Evolutionary conservation across 345 rosid genomes (phyloP).

Genomic region (Lepidium didymum): DNA sequence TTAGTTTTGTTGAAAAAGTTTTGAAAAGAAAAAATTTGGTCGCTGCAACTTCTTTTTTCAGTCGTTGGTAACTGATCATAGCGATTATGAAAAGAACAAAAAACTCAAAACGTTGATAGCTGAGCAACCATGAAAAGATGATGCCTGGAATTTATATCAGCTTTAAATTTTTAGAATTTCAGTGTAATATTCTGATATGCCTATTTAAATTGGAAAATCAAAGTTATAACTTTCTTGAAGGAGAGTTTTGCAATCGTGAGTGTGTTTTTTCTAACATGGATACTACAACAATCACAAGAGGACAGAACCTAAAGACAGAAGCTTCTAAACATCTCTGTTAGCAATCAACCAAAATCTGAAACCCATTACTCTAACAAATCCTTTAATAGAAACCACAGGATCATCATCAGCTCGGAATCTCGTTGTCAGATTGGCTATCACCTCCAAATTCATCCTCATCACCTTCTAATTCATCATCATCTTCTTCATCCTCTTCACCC

Average conservation of each 20-base stretch:
- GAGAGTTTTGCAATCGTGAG: slow-evolving; percentile 11
- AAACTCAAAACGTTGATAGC: too few relatives aligned
- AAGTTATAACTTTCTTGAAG: slow-evolving; percentile 6
- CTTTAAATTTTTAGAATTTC: too few relatives aligned
- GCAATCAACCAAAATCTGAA: slow-evolving; percentile 25
- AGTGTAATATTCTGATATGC: too few relatives aligned
- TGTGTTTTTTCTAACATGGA: slow-evolving; percentile 15
- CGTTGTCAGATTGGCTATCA: slow-evolving; percentile 31
- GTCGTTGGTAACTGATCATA: too few relatives aligned
- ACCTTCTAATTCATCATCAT: slow-evolving; percentile 20
- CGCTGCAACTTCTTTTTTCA: too few relatives aligned
- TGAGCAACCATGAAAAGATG: too few relatives aligned
- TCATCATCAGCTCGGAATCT: slow-evolving; percentile 27
- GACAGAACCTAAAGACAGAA: slow-evolving; percentile 9
- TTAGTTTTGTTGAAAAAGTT: too few relatives aligned
- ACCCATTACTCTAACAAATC: slow-evolving; percentile 17
- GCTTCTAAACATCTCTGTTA: slow-evolving; percentile 21
- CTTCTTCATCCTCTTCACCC: slow-evolving; percentile 16
- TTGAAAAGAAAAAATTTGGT: too few relatives aligned
- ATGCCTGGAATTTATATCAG: too few relatives aligned
- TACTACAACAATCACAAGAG: slow-evolving; percentile 29
- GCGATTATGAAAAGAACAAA: too few relatives aligned
- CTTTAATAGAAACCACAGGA: neutral
- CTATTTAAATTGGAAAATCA: neutral
- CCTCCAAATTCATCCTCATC: slow-evolving; percentile 25